Conservation (phyloP, 331 rosid species). For the Phaseolus coccineus region DNA sequence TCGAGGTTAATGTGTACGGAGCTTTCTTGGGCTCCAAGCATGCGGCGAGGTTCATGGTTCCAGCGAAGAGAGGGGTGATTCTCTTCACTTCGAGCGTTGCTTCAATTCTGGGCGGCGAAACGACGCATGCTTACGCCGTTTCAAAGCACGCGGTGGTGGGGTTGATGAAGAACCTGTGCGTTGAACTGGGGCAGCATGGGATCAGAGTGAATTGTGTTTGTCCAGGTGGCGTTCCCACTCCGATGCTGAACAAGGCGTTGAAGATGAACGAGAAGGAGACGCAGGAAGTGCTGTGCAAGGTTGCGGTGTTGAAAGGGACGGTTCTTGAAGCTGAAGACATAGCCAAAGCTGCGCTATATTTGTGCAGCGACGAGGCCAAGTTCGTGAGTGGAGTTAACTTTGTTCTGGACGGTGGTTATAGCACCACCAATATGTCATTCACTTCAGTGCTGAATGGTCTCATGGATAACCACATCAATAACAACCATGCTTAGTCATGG, state of each 20-base stretch:
- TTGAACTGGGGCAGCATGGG: slow-evolving; percentile 64
- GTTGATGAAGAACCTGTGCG: slow-evolving; percentile 57
- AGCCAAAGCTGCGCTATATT: slow-evolving; percentile 61
- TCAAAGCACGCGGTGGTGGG: slow-evolving; percentile 73
- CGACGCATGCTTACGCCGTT: slow-evolving; percentile 56
- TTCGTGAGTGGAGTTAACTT: slow-evolving; percentile 62
- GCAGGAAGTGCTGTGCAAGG: slow-evolving; percentile 33
- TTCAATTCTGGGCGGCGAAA: slow-evolving; percentile 37
- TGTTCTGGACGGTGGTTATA: slow-evolving; percentile 66
- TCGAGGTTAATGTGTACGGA: slow-evolving; percentile 64
- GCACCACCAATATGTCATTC: slow-evolving; percentile 52
- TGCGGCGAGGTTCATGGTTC: slow-evolving; percentile 69
- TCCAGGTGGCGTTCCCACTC: slow-evolving; percentile 55
- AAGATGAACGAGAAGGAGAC: slow-evolving; percentile 18
- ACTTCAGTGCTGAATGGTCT: not conserved
- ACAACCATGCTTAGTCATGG: not conserved
- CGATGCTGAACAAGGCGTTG: slow-evolving; percentile 25
- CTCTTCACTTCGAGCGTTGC: slow-evolving; percentile 64
- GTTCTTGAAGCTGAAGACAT: slow-evolving; percentile 55
- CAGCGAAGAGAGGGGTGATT: slow-evolving; percentile 58
- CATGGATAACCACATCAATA: not conserved
- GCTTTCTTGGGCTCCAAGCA: slow-evolving; percentile 72
- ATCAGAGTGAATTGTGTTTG: slow-evolving; percentile 59
- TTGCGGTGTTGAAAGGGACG: slow-evolving; percentile 50
- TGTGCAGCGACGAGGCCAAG: slow-evolving; percentile 64